phyloP scores from a whole-genome alignment of 176 grass and related monocot genomes.

The Poa pratensis region DNA sequence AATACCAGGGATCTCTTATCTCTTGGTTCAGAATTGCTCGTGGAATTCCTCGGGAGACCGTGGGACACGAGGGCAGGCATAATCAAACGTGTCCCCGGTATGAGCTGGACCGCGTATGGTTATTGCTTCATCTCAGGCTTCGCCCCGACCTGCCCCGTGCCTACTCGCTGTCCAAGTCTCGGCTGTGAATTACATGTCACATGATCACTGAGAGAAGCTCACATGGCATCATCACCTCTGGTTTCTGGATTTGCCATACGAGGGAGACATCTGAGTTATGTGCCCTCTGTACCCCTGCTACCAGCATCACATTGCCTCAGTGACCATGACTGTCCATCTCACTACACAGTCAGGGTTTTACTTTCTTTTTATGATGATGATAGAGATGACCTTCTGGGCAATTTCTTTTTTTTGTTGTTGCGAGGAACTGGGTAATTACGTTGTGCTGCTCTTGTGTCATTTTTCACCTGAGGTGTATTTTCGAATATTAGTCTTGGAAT shows the following conservation, averaged over 20 bases:
- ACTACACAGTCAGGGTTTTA: not conserved
- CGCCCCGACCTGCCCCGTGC: conserved; percentile 6
- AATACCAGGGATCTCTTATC: conserved; percentile 8
- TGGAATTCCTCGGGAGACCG: conserved; percentile 14
- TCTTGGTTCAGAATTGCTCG: conserved; percentile 37
- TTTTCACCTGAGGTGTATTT: not conserved
- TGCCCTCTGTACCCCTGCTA: conserved; percentile 14
- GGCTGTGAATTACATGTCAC: conserved; percentile 43
- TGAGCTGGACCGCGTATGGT: conserved; percentile 47
- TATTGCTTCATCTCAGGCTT: conserved; percentile 35
- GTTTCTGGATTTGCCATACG: conserved; percentile 38
- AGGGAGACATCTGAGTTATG: conserved; percentile 41
- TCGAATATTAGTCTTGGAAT: conserved; percentile 5
- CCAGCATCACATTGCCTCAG: conserved; percentile 26
- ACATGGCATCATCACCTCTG: conserved; percentile 46
- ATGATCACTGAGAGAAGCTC: conserved; percentile 48
- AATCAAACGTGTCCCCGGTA: conserved; percentile 36
- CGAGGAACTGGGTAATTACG: not conserved
- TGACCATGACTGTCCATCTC: conserved; percentile 34
- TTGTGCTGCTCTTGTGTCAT: not conserved
- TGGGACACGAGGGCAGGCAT: conserved; percentile 31
- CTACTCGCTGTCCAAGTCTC: conserved; percentile 36
- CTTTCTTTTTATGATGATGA: conserved; percentile 9
- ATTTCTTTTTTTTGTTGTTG: not conserved
- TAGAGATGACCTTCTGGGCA: not conserved